A percentile compares a stretch with the other conserved stretches of the same genome.
phyloP scores from a whole-genome alignment of 495 filamentous ascomycete species.

The Astrothelium subdiscretum region DNA sequence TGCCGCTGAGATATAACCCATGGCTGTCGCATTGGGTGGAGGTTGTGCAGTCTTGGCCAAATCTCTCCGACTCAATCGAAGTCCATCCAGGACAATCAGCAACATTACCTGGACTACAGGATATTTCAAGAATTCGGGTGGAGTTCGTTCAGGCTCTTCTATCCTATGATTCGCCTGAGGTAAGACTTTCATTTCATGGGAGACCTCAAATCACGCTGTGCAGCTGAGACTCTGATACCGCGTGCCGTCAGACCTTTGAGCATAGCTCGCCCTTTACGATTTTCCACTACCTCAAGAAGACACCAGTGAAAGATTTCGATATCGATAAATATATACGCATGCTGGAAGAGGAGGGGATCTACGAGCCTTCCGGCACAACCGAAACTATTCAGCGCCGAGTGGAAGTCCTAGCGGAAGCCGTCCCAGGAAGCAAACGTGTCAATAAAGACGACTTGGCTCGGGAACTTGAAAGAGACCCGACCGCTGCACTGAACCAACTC shows the following conservation, averaged over 20 bases:
- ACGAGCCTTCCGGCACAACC: conserved; percentile 7
- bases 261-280: not conserved
- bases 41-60: conserved; percentile 17
- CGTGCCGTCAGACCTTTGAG: not conserved
- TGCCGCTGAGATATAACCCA: conserved; percentile 25
- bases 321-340: conserved; percentile 16
- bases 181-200: not conserved
- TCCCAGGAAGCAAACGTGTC: not conserved
- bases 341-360: conserved; percentile 24
- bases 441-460: not conserved
- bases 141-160: conserved; percentile 8
- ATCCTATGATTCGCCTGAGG: not conserved
- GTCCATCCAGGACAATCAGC: not conserved
- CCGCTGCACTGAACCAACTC: conserved; percentile 9
- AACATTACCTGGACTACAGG: not conserved
- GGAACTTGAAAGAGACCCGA: conserved; percentile 10
- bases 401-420: not conserved
- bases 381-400: not conserved
- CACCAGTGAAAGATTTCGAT: conserved; percentile 4
- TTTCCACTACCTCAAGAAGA: not conserved
- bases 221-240: not conserved
- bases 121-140: not conserved
- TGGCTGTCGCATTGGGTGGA: conserved; percentile 36
- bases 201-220: not conserved
- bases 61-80: no score